A percentile compares a stretch with the other conserved stretches of the same genome.
phyloP scores from a whole-genome alignment of 2,329 filamentous ascomycete species.

The Fusarium beomiforme region DNA sequence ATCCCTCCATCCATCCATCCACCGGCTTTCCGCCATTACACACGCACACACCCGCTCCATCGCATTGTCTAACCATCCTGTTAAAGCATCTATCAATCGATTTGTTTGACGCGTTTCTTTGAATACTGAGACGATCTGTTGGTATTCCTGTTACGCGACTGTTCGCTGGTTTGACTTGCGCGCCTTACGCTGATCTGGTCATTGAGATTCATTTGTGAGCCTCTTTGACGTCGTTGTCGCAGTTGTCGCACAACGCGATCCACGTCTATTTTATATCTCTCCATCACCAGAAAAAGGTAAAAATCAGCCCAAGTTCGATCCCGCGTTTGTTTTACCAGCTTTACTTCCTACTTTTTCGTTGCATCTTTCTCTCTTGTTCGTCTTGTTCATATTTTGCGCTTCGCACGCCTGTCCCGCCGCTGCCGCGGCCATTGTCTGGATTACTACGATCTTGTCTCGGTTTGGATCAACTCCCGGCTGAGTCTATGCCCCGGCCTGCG shows the following conservation, averaged over 20 bases:
- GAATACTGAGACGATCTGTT: slow-evolving; percentile 17
- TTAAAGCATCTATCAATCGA: slow-evolving; percentile 9
- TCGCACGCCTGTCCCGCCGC: slow-evolving; percentile 20
- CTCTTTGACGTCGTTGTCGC: slow-evolving; percentile 35
- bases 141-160: slow-evolving; percentile 33
- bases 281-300: slow-evolving; percentile 44
- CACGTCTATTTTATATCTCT: slow-evolving; percentile 35
- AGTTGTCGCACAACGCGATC: slow-evolving; percentile 43
- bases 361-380: slow-evolving; percentile 14
- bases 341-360: slow-evolving; percentile 20
- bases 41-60: slow-evolving; percentile 40
- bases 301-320: slow-evolving; percentile 16
- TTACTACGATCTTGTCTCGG: slow-evolving; percentile 34
- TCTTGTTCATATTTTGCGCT: slow-evolving; percentile 8
- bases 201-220: slow-evolving; percentile 7
- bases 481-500: slow-evolving; percentile 30
- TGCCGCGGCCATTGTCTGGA: slow-evolving; percentile 29
- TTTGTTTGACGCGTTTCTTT: slow-evolving; percentile 20
- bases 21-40: slow-evolving; percentile 41
- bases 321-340: not conserved
- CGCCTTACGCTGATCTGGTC: slow-evolving; percentile 2
- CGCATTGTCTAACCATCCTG: slow-evolving; percentile 40
- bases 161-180: slow-evolving; percentile 30
- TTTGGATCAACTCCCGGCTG: slow-evolving; percentile 22
- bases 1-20: slow-evolving; percentile 39